phyloP scores from a whole-genome alignment of 2,329 filamentous ascomycete species.

The Exophiala sp. region DNA sequence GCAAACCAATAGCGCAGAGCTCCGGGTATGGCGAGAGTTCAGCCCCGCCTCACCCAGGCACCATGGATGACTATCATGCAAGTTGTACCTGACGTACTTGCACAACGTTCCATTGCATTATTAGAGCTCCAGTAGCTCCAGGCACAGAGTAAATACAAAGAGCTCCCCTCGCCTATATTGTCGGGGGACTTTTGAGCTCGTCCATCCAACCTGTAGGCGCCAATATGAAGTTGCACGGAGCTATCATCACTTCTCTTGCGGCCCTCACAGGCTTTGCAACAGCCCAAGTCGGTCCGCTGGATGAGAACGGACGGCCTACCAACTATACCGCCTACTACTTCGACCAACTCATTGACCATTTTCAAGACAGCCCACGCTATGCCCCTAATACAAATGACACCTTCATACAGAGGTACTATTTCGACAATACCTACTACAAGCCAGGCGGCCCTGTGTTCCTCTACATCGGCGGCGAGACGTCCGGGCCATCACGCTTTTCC shows the following conservation, averaged over 20 bases:
- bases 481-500: conserved; percentile 39
- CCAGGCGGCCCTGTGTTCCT: conserved; percentile 48
- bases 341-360: conserved; percentile 26
- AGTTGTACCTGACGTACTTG: background rate
- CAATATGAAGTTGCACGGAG: conserved; percentile 7
- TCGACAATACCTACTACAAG: conserved; percentile 50
- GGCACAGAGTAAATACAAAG: background rate
- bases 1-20: background rate
- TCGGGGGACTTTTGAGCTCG: background rate
- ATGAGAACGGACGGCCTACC: conserved; percentile 21
- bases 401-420: conserved; percentile 52
- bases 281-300: conserved; percentile 21
- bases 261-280: conserved; percentile 11
- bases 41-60: background rate
- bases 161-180: background rate
- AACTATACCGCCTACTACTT: conserved; percentile 24
- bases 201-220: background rate
- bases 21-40: background rate
- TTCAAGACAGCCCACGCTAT: conserved; percentile 21
- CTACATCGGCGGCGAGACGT: conserved; percentile 34
- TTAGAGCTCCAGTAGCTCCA: background rate
- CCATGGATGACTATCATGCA: background rate
- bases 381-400: conserved; percentile 36
- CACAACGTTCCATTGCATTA: background rate
- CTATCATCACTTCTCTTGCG: conserved; percentile 1